Evolutionary conservation across 148 eudicot species (phyloP).

Genomic region (Rhododendron kiyosumense): DNA sequence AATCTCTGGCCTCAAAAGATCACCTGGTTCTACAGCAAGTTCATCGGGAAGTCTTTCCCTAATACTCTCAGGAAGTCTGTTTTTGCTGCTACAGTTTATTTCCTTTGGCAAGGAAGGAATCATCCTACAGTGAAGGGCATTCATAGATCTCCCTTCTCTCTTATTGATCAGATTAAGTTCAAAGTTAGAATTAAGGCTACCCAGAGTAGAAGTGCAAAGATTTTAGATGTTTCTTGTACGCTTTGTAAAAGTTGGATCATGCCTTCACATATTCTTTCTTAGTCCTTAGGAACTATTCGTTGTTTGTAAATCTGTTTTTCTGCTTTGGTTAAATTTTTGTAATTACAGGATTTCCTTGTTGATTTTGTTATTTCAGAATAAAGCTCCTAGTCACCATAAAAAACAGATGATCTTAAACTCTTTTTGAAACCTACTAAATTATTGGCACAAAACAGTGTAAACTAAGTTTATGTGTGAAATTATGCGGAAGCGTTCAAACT

Average conservation of each 20-base stretch:
- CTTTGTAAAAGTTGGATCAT: neutral
- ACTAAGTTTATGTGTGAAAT: too few species aligned
- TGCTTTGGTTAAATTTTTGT: neutral
- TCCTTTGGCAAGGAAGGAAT: neutral
- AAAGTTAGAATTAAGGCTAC: neutral
- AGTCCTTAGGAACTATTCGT: neutral
- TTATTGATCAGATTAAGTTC: neutral
- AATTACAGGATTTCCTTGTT: neutral
- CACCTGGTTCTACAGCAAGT: neutral
- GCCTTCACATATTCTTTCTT: neutral
- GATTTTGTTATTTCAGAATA: neutral
- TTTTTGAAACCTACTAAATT: neutral
- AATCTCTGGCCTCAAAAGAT: neutral
- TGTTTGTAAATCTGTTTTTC: neutral
- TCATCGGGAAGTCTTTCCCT: neutral
- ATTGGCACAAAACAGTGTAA: neutral
- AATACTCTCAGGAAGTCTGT: neutral
- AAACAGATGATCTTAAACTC: neutral
- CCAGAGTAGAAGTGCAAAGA: neutral
- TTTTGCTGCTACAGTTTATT: neutral
- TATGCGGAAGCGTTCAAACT: too few species aligned
- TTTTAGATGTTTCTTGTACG: neutral
- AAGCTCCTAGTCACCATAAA: neutral
- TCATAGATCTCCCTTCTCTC: neutral
- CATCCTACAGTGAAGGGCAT: neutral